These are phyloP conservation scores for Drosera spatulata DNA, from an alignment of 179 eudicot genomes.

Conservation along the genomic window DNA sequence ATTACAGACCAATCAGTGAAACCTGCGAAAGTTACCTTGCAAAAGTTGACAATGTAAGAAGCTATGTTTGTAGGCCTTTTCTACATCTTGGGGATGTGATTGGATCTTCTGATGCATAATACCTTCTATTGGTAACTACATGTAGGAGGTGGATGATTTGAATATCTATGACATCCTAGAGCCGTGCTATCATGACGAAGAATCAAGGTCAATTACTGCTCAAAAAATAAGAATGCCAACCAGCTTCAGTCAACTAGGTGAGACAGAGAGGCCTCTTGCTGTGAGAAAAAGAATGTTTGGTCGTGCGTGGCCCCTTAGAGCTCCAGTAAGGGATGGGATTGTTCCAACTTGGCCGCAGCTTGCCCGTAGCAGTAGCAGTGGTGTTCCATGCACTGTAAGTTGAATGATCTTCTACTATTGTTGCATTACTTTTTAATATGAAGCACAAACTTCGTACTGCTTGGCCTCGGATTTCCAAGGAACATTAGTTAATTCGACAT, in stretches of 20 bases:
- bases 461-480: no score
- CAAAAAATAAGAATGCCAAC: slow-evolving; percentile 34
- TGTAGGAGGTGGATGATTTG: slow-evolving; percentile 45
- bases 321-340: slow-evolving; percentile 73
- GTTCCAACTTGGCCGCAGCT: slow-evolving; percentile 96
- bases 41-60: slow-evolving; percentile 50
- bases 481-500: no score
- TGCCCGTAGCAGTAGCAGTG: slow-evolving; percentile 27
- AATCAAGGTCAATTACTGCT: slow-evolving; percentile 10
- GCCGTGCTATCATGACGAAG: slow-evolving; percentile 71
- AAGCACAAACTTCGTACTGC: no score
- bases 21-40: slow-evolving; percentile 35
- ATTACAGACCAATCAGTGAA: slow-evolving; percentile 28
- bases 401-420: slow-evolving; percentile 1
- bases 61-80: slow-evolving; percentile 9
- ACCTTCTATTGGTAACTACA: not conserved
- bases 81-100: no score
- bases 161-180: slow-evolving; percentile 85
- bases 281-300: slow-evolving; percentile 95
- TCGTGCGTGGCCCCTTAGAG: slow-evolving; percentile 94
- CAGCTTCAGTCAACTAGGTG: slow-evolving; percentile 77
- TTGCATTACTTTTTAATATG: not conserved
- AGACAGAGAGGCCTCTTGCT: slow-evolving; percentile 69
- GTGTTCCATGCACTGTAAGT: slow-evolving; percentile 84
- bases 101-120: no score